Evolutionary conservation across 345 rosid genomes (phyloP), one percentile per base, ranked within the genome.

Genomic region (Hibiscus syriacus): DNA sequence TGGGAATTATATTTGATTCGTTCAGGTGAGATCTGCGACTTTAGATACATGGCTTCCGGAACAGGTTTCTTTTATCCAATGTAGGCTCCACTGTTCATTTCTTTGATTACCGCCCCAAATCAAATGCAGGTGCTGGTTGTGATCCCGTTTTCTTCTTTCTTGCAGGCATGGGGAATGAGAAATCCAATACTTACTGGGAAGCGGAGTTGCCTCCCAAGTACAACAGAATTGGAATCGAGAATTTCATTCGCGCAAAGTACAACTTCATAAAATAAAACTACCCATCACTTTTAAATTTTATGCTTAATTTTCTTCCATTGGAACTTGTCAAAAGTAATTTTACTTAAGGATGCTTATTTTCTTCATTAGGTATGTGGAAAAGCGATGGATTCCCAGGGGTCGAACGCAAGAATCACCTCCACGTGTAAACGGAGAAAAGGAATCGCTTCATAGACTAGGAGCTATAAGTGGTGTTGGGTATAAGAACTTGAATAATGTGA

Each of bases 21-120:
- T 67, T 30, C 77, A 94, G 98, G 98, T 94, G 65, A 83, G 98
- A 72, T 94, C 99, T 69, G 85, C 88, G 66, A 91, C 98, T 68
- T 64, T 94, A 64, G 99, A 94, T 81, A 94, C 98, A 70, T 94
- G 99, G 99, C 97, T 94, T 64, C 98, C 99, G 1, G 96, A 89
- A 72, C 99, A 94, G 82, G 85, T 94, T 71, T 62, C 93, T 62
- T 86, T 80, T 71, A 83, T 88, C 75, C 88, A 86, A 74, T 84
- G 99, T 94, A 80, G 83, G 92, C 72, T n/a, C 23, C 65, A 50
- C 55, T 34, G 30, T 19, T 53, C 1, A 22, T 50, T 57, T 53
- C 61, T 46, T 65, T 55, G 12, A 41, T 22, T 36, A 38, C 48
- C 63, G 7, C 2, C 20, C 26, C 45, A 64, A 53, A 32, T 41